Conservation (phyloP, 371 early-diverging fungal species). For the Nosema muscidifuracis region DNA sequence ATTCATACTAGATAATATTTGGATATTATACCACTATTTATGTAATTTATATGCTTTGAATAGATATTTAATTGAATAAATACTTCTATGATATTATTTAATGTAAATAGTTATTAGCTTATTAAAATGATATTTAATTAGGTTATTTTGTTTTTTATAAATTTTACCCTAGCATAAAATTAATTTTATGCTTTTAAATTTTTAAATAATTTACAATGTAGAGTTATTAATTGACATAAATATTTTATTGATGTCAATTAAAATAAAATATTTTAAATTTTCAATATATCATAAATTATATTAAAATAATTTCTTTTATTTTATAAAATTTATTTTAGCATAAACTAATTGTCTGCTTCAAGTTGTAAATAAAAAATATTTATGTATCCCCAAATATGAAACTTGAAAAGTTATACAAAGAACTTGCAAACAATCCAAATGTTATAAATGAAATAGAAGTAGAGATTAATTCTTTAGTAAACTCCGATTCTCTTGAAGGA, state of each 20-base stretch:
- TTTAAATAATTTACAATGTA: too few relatives aligned
- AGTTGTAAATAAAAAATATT: neutral
- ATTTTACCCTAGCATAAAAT: too few relatives aligned
- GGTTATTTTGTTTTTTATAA: too few relatives aligned
- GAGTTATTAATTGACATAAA: too few relatives aligned
- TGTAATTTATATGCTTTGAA: too few relatives aligned
- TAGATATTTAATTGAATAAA: too few relatives aligned
- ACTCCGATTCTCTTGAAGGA: neutral
- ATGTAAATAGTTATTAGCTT: too few relatives aligned
- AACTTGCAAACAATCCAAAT: constrained; percentile 21
- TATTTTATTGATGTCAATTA: neutral
- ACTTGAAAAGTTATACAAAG: constrained; percentile 28
- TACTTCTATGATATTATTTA: too few relatives aligned
- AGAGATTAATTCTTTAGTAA: constrained; percentile 33
- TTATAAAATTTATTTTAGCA: neutral
- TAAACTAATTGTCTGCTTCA: neutral
- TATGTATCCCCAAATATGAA: constrained; percentile 7
- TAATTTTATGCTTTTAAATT: too few relatives aligned
- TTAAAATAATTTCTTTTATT: neutral
- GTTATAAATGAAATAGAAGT: constrained; percentile 41
- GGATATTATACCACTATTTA: too few relatives aligned
- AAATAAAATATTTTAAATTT: neutral
- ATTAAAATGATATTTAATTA: too few relatives aligned
- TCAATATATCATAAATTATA: neutral
- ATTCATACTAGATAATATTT: too few relatives aligned